These are phyloP conservation scores for Coleophoma crateriformis DNA, from an alignment of 2,329 filamentous ascomycete genomes.

Conservation along the genomic window DNA sequence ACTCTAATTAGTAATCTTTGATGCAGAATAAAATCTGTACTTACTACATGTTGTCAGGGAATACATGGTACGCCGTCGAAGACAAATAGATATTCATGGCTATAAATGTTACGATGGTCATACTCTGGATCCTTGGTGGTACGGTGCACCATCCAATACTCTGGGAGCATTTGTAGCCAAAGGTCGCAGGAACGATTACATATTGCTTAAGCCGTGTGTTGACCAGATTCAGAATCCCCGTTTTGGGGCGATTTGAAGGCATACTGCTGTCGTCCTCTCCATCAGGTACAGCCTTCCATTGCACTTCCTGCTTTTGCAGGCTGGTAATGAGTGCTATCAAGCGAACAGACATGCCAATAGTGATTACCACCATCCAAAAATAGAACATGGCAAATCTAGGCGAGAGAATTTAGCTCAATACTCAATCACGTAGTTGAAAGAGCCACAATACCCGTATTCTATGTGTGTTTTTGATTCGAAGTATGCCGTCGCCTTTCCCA, in stretches of 20 bases:
- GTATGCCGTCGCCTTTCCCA: constrained; percentile 28
- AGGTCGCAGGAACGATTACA: constrained; percentile 34
- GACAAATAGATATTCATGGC: constrained; percentile 32
- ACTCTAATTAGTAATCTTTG: background rate
- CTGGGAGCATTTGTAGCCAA: constrained; percentile 33
- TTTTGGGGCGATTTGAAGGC: no score
- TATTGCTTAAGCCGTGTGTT: constrained; percentile 27
- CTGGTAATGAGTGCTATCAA: constrained; percentile 8
- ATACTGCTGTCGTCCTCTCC: background rate
- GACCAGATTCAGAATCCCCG: no score
- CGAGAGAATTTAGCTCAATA: no score
- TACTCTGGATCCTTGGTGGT: constrained; percentile 36
- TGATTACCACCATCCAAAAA: constrained; percentile 35
- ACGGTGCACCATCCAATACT: constrained; percentile 33
- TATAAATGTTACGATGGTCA: constrained; percentile 33
- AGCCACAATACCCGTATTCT: constrained; percentile 27
- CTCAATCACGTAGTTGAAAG: no score
- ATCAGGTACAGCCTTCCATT: background rate
- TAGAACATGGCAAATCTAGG: constrained; percentile 28
- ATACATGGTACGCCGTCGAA: constrained; percentile 31
- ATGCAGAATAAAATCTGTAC: background rate
- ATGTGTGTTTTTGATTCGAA: constrained; percentile 29
- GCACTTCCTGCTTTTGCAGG: constrained; percentile 1
- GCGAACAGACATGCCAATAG: constrained; percentile 30
- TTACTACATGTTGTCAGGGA: constrained; percentile 12